Base-by-base conservation (phyloP, 129 eudicot species). In the Smallanthus sonchifolius region DNA sequence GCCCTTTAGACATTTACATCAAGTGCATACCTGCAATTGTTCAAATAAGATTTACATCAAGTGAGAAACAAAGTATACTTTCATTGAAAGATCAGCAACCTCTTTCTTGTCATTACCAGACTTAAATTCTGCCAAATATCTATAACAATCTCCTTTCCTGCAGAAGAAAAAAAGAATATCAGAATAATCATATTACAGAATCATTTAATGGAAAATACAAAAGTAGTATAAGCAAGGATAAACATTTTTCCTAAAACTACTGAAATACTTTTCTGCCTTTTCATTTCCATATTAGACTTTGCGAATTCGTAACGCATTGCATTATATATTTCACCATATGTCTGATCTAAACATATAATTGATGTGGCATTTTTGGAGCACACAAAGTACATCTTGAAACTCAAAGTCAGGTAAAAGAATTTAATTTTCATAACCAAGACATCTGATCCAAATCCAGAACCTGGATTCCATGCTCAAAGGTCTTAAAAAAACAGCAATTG, bases 1-100 rank as follows among this genome's bases (percentile, higher is more conserved):
- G 99, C 96, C 79, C 99, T 91, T 76, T 95, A 97, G 32, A 89
- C 92, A 77, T 91, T 95, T 80, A 95, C 99, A 85, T 95, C 99
- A 77, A 88, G 78, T 28, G 99, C 99, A 84, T 95, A 91, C 88
- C 99, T 95, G 78, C 89, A 86, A 60, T 43, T 37, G 65, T 70
- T 15, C 52, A 57, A 30, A 64, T 11, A 44, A 62, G 72, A 76
- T 24, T 24, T 24, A 24, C 30, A 24, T 24, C 30, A 24, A 24
- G 30, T 24, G 30, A 24, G 30, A 24, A 24, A 24, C 30, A 24
- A 1, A 24, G 30, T 86, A 86, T 15, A 87, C 90, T 83, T 86
- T 86, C 78, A 83, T 43, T 47, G 90, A 86, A 56, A 79, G 85
- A 42, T 86, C 30, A 24, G 1, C 30, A 24, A 1, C 30, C 30